Evolutionary conservation across 2,329 filamentous ascomycete genomes (phyloP), one percentile per base, ranked within the genome.

Genomic region (Coleophoma cylindrospora): DNA sequence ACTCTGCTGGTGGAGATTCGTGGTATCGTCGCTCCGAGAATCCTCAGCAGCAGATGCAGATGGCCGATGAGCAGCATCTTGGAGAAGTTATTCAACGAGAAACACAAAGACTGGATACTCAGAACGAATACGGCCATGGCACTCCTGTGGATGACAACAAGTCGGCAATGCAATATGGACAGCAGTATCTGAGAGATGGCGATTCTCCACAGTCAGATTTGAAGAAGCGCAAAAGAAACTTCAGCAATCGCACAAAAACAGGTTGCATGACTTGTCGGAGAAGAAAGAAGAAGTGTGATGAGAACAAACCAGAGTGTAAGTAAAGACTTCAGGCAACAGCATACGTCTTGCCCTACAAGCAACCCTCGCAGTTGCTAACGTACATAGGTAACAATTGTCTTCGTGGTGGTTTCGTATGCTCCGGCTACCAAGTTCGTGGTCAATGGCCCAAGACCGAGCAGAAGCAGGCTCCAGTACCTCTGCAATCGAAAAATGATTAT

Each of bases 211-310:
- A 82, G 61, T 77, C 77, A 5, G 81, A 85, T 57, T 74, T 79
- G 4, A 87, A 87, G 68, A 87, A 86, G 67, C 72, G 85, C 45
- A 89, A 89, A 68, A 77, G 86, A 37, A 89, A 89, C 63, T 97
- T 96, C 64, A 95, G 90, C 71, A 96, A 96, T 68, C 81, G 92
- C 52, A 96, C 92, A 17, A 97, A 97, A 72, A 96, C 91, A 10
- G 91, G 91, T 33, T 97, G 92, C 67, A 83, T 95, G 70, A 97
- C 92, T 6, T 97, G 92, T 67, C 80, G 92, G 53, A 82, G 83
- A 65, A 81, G 92, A 52, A 97, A 97, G 79, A 97, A 97, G 82
- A 97, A 97, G 71, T 97, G 94, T 65, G 92, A 97, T 65, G 94
- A 97, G 73, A 81, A 80, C 48, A 95, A 95, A 68, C 94, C 94